These are phyloP conservation scores for Thielaviopsis euricoi DNA, from an alignment of 2,329 filamentous ascomycete species.

Conservation along the genomic window DNA sequence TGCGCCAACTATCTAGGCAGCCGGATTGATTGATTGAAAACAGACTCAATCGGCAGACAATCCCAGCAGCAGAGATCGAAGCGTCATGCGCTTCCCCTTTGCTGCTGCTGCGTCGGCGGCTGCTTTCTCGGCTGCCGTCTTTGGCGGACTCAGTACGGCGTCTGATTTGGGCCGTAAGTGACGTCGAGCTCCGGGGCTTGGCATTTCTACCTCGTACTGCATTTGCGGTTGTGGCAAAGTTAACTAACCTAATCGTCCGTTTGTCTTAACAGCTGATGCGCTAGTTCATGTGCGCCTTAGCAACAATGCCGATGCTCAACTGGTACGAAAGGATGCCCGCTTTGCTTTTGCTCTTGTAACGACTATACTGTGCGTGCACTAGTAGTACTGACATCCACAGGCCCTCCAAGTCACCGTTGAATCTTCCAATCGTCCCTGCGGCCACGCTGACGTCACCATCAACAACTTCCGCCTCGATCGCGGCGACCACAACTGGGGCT, in stretches of 20 bases:
- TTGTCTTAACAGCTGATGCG: slow-evolving; percentile 4
- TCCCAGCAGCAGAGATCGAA: background rate
- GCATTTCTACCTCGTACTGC: background rate
- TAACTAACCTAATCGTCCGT: too few species aligned
- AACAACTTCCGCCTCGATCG: slow-evolving; percentile 5
- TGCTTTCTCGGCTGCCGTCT: background rate
- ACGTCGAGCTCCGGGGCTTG: background rate
- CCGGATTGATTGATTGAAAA: too few species aligned
- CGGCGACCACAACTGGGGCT: slow-evolving; percentile 1
- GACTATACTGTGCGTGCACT: background rate
- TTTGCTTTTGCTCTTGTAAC: background rate
- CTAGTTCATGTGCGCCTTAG: slow-evolving; percentile 11
- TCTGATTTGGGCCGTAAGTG: background rate
- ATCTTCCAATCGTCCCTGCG: slow-evolving; percentile 4
- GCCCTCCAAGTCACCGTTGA: slow-evolving; percentile 7
- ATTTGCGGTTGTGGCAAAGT: background rate
- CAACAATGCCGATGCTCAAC: slow-evolving; percentile 6
- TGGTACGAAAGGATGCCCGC: slow-evolving; percentile 6
- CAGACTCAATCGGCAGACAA: too few species aligned
- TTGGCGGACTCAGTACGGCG: background rate
- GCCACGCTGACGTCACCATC: slow-evolving; percentile 7
- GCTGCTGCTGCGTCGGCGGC: background rate
- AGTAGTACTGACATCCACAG: background rate
- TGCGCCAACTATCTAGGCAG: background rate
- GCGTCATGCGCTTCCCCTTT: background rate